Base-by-base conservation (phyloP, 495 filamentous ascomycete species). In the Sphaerosporella brunnea region DNA sequence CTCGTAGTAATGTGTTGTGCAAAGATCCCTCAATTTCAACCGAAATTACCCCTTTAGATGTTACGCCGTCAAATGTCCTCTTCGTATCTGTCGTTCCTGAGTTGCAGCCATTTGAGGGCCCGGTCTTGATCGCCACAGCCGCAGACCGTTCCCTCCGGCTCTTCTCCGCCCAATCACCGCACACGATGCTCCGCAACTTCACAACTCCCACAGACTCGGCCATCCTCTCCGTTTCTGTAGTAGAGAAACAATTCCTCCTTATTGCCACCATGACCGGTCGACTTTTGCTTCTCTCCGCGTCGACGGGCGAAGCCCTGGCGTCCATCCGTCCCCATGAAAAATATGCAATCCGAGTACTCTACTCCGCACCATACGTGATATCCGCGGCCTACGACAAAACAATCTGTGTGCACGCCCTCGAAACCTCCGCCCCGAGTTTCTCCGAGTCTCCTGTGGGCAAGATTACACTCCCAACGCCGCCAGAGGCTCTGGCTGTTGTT, bases 361-460 rank as follows among this genome's bases (percentile, higher is more conserved):
- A 62, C 4, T 20, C 51, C 42, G 44, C 30, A 36, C 41, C 61
- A 11, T 72, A 73, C 65, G 51, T 81, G 44, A 73, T 74, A 1
- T 81, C 74, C 5, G 76, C 76, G 4, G 75, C 75, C 2, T 82
- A 79, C 74, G 78, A 82, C 54, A 56, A 67, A 4, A 75, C 67
- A 42, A 63, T 82, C 32, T 55, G 67, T 24, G 38, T 80, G 18
- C 80, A 81, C 56, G 51, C 47, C 25, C 10, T 67, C 13, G 44
- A 45, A 19, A 13, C 25, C 65, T 26, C 47, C 34, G 10, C 2
- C 13, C 18, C 42, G 24, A 24, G 18, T 47, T 9, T 25, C 54
- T 36, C 25, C 38, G 7, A 16, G 10, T 23, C 20, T 46, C 4
- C 50, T 18, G 3, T 9, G 9, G 41, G 32, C 21, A 32, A 32